These are phyloP conservation scores for Phytophthora hybrid DNA, from an alignment of 352 stramenopile genomes.

Conservation along the genomic window DNA sequence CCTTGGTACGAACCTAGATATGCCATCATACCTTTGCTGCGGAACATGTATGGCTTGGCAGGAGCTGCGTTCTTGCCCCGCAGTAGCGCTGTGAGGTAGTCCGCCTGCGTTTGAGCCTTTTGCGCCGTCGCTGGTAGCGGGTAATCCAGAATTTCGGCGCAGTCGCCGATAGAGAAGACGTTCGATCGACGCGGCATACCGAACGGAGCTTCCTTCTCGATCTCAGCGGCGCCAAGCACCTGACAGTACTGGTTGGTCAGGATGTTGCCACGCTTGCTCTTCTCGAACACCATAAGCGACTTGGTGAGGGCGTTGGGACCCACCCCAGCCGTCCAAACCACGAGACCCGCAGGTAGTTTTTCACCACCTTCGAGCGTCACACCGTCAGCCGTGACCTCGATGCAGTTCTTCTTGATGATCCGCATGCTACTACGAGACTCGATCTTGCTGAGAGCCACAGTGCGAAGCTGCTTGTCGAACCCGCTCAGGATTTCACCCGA, in stretches of 20 bases:
- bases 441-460: constrained; percentile 77
- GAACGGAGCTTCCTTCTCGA: constrained; percentile 54
- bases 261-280: constrained; percentile 79
- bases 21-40: constrained; percentile 94
- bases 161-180: constrained; percentile 96
- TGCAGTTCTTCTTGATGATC: constrained; percentile 81
- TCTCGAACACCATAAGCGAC: constrained; percentile 65
- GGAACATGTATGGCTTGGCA: constrained; percentile 65
- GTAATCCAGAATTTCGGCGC: constrained; percentile 85
- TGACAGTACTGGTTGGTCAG: constrained; percentile 85
- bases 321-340: constrained; percentile 81
- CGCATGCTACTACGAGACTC: constrained; percentile 71
- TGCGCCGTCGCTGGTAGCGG: constrained; percentile 92
- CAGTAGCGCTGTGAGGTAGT: constrained; percentile 63
- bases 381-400: constrained; percentile 60
- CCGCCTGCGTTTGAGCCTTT: constrained; percentile 83
- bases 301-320: constrained; percentile 78
- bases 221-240: constrained; percentile 60
- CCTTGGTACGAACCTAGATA: constrained; percentile 93
- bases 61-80: constrained; percentile 57
- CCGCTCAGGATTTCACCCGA: constrained; percentile 72
- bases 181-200: constrained; percentile 66
- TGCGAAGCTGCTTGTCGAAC: constrained; percentile 68
- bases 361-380: constrained; percentile 68
- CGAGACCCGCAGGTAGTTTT: constrained; percentile 67